Evolutionary conservation across 129 eudicot species (phyloP).

Genomic region (Helianthus tuberosus): DNA sequence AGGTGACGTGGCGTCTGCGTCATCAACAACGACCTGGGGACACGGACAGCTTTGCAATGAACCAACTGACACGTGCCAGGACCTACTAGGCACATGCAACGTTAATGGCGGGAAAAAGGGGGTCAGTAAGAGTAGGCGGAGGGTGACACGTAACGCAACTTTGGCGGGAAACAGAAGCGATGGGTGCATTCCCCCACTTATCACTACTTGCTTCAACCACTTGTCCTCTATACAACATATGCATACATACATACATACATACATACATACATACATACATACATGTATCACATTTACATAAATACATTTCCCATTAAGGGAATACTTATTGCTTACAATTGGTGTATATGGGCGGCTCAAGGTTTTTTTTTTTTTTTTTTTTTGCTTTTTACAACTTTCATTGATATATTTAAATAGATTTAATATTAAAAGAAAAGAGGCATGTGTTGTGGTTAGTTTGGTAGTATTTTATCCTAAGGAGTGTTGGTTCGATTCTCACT

Average conservation of each 20-base stretch:
- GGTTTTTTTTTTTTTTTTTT: too few species aligned
- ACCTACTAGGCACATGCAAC: conserved; percentile 12
- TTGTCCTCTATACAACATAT: neutral
- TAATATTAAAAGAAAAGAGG: too few species aligned
- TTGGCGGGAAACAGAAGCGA: conserved; percentile 54
- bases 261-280: neutral
- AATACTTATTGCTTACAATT: too few species aligned
- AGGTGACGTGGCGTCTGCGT: conserved; percentile 14
- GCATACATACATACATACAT: neutral
- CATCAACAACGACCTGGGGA: neutral
- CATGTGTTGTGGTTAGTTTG: too few species aligned
- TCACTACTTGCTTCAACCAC: conserved; percentile 37
- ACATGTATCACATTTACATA: neutral
- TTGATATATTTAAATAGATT: too few species aligned
- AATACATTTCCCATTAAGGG: too few species aligned
- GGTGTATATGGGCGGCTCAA: too few species aligned
- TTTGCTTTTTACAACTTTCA: too few species aligned
- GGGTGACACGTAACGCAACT: conserved; percentile 30
- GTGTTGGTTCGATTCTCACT: too few species aligned
- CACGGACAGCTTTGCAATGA: neutral
- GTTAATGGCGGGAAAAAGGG: conserved; percentile 2
- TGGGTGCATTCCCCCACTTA: conserved; percentile 19
- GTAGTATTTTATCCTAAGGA: too few species aligned
- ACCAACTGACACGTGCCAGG: conserved; percentile 12
- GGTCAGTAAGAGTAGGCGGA: neutral